Percentiles rank a stretch among this genome's conserved stretches.
Conservation (phyloP, 805 yeast species). For the Phaffomyces thermotolerans region DNA sequence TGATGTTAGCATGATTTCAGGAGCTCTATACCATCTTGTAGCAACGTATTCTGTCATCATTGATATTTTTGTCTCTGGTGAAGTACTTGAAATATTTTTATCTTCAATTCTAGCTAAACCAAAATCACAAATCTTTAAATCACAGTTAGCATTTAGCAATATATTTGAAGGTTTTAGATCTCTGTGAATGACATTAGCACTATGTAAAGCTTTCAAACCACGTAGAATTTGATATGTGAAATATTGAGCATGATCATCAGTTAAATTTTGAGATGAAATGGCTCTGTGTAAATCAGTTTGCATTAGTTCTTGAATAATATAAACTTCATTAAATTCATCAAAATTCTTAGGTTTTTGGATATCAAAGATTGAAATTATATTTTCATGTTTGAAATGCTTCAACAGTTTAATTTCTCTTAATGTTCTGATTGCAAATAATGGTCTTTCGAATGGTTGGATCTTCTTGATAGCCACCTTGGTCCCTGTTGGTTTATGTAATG, state of each 20-base stretch:
- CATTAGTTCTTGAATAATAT: slow-evolving; percentile 82
- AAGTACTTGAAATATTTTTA: slow-evolving; percentile 29
- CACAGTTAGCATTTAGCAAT: slow-evolving; percentile 85
- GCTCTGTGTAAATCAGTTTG: slow-evolving; percentile 83
- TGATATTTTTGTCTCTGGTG: slow-evolving; percentile 56
- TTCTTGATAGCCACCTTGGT: slow-evolving; percentile 94
- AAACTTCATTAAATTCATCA: slow-evolving; percentile 79
- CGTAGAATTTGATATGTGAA: slow-evolving; percentile 86
- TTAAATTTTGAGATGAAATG: slow-evolving; percentile 69
- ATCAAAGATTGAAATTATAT: slow-evolving; percentile 83
- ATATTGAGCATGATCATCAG: slow-evolving; percentile 92
- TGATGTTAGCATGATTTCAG: slow-evolving; percentile 93
- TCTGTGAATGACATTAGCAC: slow-evolving; percentile 90
- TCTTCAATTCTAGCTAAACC: slow-evolving; percentile 63
- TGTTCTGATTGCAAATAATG: slow-evolving; percentile 84
- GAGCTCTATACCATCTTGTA: slow-evolving; percentile 96
- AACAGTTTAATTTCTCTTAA: slow-evolving; percentile 82
- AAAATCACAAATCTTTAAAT: slow-evolving; percentile 88
- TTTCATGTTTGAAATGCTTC: slow-evolving; percentile 89
- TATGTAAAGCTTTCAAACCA: slow-evolving; percentile 84
- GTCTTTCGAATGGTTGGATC: slow-evolving; percentile 84
- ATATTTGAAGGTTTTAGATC: slow-evolving; percentile 89
- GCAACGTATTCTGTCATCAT: slow-evolving; percentile 97
- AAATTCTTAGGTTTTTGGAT: slow-evolving; percentile 76
- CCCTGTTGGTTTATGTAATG: slow-evolving; percentile 76